Evolutionary conservation across 495 filamentous ascomycete species (phyloP), one percentile per base, ranked within the genome.

Genomic region (Chlorociboria aeruginascens): DNA sequence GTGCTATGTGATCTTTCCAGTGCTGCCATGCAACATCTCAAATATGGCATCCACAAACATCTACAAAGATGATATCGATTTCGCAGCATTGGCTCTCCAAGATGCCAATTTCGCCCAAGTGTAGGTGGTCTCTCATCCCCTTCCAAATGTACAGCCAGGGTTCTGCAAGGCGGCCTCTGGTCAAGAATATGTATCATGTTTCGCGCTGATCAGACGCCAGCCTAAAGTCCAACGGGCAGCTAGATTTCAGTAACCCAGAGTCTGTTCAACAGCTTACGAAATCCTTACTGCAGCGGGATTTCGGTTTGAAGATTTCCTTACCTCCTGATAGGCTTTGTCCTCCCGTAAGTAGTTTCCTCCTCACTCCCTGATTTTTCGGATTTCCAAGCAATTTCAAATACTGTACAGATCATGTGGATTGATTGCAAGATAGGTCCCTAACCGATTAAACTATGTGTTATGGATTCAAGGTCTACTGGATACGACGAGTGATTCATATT

Each of bases 391-490:
- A 41, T 17, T 40, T n/a, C 13, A n/a, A 40, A 40, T 17, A 30
- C 29, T 3, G n/a, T n/a, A 25, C 20, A 25, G 20, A 25, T 25
- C 20, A 25, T 25, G 20, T 25, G 20, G 20, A 25, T 25, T 25
- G 20, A 25, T 25, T 25, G 20, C 4, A 25, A 25, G 4, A 25
- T 43, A 83, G 81, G 72, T 89, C 3, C 82, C 84, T 6, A 89
- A 87, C 46, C 72, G 85, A 56, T 76, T 90, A 49, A 93, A 93
- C 55, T 98, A 98, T 59, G 79, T 97, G 43, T 66, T 88, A 6
- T 97, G 89, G 89, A 68, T 97, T 3, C 85, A 95, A 60, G 78
- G 78, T 17, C 71, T 98, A 0, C 66, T 98, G 30, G 89, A 95
- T 53, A 83, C 81, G 0, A 86, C 83, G 0, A 67, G 68, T 36